Base-by-base conservation (phyloP, 768 basidiomycete species). In the Amanita subjunquillea region DNA sequence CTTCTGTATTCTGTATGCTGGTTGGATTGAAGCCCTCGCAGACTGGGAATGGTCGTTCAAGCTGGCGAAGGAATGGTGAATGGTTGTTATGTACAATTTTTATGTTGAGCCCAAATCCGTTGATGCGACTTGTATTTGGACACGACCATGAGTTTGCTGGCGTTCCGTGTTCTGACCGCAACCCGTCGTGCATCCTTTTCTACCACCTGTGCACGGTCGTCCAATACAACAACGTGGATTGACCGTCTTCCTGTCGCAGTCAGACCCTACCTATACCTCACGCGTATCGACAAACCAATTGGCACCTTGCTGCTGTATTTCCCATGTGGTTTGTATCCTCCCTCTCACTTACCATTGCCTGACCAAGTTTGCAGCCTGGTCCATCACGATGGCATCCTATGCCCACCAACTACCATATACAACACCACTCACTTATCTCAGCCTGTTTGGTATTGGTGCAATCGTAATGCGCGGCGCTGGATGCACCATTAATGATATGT, bases 401-500 rank as follows among this genome's bases (percentile, higher is more conserved):
- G 84, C 89, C 9, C 68, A 82, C 6, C 72, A 83, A 20, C 71
- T 78, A 4, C 87, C 92, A 0, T 71, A 77, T 43, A 76, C 79
- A 2, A 77, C 74, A 0, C 87, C 91, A 13, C 63, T 91, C 50
- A 82, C 78, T 15, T 95, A 92, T 62, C 72, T 91, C 44, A 69
- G 79, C 32, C 71, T 98, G 1, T 98, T 98, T 62, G 94, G 91
- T 2, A 64, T 85, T 8, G 96, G 96, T 1, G 93, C 96, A 0
- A 59, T 96, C 41, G 77, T 98, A 48, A 99, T 99, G 96, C 83
- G 96, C 17, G 91, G 95, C 4, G 96, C 96, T 20, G 96, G 96
- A 3, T 99, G 96, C 67, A 97, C 91, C 2, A 95, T 99, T 59
- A 99, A 99, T 65, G 96, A 99, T 63, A 83, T 99, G 83, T 98